These are phyloP conservation scores for Sporodiniella umbellata DNA, from an alignment of 371 early-diverging fungal species.

Conservation along the genomic window DNA sequence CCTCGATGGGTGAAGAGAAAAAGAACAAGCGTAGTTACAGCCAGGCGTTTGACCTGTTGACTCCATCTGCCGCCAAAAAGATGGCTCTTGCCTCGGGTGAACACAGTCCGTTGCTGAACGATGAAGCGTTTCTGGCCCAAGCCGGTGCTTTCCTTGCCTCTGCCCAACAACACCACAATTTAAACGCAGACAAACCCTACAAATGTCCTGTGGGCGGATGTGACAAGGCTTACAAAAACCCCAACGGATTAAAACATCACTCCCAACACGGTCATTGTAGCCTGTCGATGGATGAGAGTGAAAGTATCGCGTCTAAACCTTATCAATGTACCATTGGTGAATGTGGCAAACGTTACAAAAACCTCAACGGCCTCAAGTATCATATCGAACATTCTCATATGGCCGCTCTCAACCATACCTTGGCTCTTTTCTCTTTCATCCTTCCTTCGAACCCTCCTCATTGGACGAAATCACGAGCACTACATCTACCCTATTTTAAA, in stretches of 20 bases:
- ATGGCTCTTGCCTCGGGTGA: constrained; percentile 19
- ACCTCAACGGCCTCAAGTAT: constrained; percentile 96
- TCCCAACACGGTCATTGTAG: constrained; percentile 81
- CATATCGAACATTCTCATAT: constrained; percentile 88
- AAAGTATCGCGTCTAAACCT: constrained; percentile 66
- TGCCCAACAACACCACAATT: constrained; percentile 18
- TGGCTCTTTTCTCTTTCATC: constrained; percentile 26
- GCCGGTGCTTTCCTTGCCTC: constrained; percentile 37
- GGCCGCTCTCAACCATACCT: constrained; percentile 42
- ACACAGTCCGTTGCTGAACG: constrained; percentile 24
- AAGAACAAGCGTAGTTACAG: constrained; percentile 24
- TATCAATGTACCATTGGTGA: constrained; percentile 81
- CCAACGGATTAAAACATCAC: constrained; percentile 97
- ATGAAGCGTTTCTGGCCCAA: constrained; percentile 43
- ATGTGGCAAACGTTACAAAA: constrained; percentile 95
- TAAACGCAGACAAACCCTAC: constrained; percentile 67
- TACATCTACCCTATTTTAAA: not conserved
- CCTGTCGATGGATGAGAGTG: constrained; percentile 42
- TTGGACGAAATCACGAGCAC: not conserved
- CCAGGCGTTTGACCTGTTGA: constrained; percentile 25
- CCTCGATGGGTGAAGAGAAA: not conserved
- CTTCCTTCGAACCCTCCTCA: constrained; percentile 2
- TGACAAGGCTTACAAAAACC: constrained; percentile 95
- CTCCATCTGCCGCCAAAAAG: constrained; percentile 34
- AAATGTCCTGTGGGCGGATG: constrained; percentile 82